phyloP scores from a whole-genome alignment of 2,329 filamentous ascomycete genomes.

The Alternaria sp. region DNA sequence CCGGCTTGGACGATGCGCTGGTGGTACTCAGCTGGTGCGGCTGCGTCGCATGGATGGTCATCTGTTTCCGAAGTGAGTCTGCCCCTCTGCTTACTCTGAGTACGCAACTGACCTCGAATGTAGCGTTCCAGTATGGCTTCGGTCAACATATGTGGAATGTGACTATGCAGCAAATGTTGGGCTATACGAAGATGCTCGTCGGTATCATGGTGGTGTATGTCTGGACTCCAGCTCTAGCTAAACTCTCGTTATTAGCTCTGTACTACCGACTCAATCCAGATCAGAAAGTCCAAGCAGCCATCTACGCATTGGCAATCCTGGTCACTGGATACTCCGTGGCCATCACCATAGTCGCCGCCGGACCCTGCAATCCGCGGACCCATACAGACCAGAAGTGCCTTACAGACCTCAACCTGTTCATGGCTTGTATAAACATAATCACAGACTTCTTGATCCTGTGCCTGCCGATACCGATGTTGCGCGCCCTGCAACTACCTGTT shows the following conservation, averaged over 20 bases:
- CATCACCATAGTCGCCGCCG: constrained; percentile 24
- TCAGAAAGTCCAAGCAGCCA: constrained; percentile 9
- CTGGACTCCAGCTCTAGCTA: constrained; percentile 30
- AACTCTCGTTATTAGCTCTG: constrained; percentile 27
- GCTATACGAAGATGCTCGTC: constrained; percentile 19
- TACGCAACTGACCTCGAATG: background rate
- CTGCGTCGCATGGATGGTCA: constrained; percentile 22
- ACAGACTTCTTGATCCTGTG: constrained; percentile 45
- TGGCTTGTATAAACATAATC: constrained; percentile 40
- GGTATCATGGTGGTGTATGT: constrained; percentile 26
- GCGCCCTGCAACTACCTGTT: constrained; percentile 30
- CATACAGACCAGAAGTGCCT: constrained; percentile 22
- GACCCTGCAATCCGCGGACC: constrained; percentile 22
- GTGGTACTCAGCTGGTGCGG: constrained; percentile 22
- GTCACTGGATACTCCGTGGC: constrained; percentile 24
- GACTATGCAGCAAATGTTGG: constrained; percentile 8
- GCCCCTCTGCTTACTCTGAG: background rate
- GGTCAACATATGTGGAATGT: constrained; percentile 29
- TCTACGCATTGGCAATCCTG: constrained; percentile 20
- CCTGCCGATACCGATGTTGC: constrained; percentile 32
- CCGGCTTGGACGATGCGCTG: constrained; percentile 22
- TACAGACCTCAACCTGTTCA: constrained; percentile 23
- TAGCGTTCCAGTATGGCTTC: constrained; percentile 27
- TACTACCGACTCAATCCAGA: constrained; percentile 26
- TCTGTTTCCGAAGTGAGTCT: constrained; percentile 16